phyloP scores from a whole-genome alignment of 2,329 filamentous ascomycete species.

The Huntiella moniliformis region DNA sequence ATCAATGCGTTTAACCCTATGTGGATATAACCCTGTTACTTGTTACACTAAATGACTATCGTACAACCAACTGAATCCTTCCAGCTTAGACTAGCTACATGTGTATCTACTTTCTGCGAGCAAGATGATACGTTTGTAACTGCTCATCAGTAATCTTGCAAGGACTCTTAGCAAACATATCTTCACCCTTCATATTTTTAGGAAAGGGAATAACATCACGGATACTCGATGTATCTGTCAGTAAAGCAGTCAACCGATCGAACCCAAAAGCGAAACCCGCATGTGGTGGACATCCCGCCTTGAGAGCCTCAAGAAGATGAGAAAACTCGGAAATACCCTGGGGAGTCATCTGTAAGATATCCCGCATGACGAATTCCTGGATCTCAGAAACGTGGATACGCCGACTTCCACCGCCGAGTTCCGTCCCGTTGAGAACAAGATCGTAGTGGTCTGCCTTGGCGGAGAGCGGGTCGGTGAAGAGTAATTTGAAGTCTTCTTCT shows the following conservation, averaged over 20 bases:
- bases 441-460: constrained; percentile 84
- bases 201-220: constrained; percentile 94
- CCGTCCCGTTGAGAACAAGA: constrained; percentile 84
- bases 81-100: neutral
- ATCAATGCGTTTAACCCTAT: no score
- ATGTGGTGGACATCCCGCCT: constrained; percentile 80
- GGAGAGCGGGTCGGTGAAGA: constrained; percentile 51
- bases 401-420: constrained; percentile 80
- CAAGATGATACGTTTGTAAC: constrained; percentile 28
- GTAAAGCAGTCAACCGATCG: constrained; percentile 64
- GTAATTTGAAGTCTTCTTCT: constrained; percentile 50
- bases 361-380: constrained; percentile 68
- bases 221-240: constrained; percentile 60
- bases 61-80: neutral
- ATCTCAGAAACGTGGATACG: constrained; percentile 74
- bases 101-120: constrained; percentile 14
- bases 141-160: constrained; percentile 43
- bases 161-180: constrained; percentile 65
- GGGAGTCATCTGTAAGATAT: constrained; percentile 62
- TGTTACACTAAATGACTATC: no score
- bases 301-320: constrained; percentile 66
- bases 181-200: constrained; percentile 79
- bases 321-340: constrained; percentile 61
- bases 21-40: no score
- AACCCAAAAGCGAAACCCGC: constrained; percentile 87